A percentile compares a stretch with the other conserved stretches of the same genome.
These are phyloP conservation scores for Brassica carinata DNA, from an alignment of 345 rosid species.

Conservation along the genomic window DNA sequence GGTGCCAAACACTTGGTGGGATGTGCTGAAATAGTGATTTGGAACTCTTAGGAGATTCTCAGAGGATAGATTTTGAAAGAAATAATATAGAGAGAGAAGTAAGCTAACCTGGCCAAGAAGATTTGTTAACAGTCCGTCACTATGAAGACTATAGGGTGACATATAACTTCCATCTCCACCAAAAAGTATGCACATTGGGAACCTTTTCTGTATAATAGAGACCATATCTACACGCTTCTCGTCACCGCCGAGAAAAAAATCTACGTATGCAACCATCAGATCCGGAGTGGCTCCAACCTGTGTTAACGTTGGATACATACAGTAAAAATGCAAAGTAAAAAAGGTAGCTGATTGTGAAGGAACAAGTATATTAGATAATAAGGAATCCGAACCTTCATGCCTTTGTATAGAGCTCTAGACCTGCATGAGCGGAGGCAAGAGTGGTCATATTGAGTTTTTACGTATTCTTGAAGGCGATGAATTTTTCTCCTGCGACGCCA, in stretches of 20 bases:
- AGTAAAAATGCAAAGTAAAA: not conserved
- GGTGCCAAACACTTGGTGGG: constrained; percentile 91
- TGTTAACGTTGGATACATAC: constrained; percentile 30
- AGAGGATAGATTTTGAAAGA: not conserved
- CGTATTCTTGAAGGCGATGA: constrained; percentile 93
- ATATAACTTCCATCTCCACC: constrained; percentile 98
- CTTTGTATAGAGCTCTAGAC: constrained; percentile 96
- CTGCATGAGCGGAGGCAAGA: constrained; percentile 98
- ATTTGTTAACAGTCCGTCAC: constrained; percentile 76
- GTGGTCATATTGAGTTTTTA: constrained; percentile 95
- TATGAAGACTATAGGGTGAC: constrained; percentile 91
- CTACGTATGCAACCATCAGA: constrained; percentile 90
- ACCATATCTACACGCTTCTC: constrained; percentile 97
- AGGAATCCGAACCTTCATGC: constrained; percentile 79
- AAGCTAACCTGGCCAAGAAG: constrained; percentile 89
- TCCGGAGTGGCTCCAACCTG: constrained; percentile 98
- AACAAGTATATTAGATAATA: constrained; percentile 16
- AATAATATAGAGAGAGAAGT: constrained; percentile 6
- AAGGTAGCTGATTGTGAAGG: constrained; percentile 8
- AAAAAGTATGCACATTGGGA: constrained; percentile 95
- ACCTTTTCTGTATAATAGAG: constrained; percentile 81
- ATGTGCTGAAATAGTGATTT: constrained; percentile 60
- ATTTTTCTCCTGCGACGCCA: constrained; percentile 89
- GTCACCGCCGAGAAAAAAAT: constrained; percentile 97
- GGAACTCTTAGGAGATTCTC: constrained; percentile 9